Percentiles rank a stretch among this genome's conserved stretches.
phyloP scores from a whole-genome alignment of 768 basidiomycete species.

The Leucosporidium scottii region DNA sequence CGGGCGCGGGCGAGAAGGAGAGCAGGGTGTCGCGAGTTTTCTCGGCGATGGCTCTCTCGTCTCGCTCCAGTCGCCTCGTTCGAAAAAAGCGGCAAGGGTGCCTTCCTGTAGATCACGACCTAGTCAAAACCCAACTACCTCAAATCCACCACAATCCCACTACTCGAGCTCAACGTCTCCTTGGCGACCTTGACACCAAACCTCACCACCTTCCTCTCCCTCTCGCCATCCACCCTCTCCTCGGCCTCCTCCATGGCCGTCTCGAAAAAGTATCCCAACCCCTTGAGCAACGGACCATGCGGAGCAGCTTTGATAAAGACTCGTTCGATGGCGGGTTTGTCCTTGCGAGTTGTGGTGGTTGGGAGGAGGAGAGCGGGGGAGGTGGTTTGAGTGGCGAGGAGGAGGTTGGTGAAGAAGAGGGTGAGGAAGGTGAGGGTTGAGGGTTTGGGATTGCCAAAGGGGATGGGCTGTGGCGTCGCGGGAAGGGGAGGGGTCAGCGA shows the following conservation, averaged over 20 bases:
- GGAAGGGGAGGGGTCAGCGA: not conserved
- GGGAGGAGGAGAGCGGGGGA: conserved; percentile 54
- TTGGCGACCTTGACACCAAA: conserved; percentile 65
- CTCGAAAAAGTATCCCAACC: conserved; percentile 65
- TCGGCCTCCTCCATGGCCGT: conserved; percentile 41
- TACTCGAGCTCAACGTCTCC: conserved; percentile 53
- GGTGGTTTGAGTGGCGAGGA: conserved; percentile 65
- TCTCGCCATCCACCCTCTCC: conserved; percentile 41
- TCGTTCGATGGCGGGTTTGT: conserved; percentile 62
- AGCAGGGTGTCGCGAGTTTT: no score
- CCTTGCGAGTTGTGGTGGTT: conserved; percentile 38
- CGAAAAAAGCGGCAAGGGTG: no score
- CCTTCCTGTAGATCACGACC: no score
- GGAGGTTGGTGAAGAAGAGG: conserved; percentile 60
- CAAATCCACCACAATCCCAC: not conserved
- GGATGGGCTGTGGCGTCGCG: conserved; percentile 60
- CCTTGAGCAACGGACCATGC: conserved; percentile 61
- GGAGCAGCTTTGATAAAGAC: conserved; percentile 68
- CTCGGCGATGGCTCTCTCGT: no score
- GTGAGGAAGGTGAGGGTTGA: conserved; percentile 60
- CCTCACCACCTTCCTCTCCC: conserved; percentile 47
- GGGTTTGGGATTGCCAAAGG: conserved; percentile 67
- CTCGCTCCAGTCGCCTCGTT: no score
- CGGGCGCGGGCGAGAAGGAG: no score
- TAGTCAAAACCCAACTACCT: no score